Percentiles rank a stretch among this genome's conserved stretches.
Conservation (phyloP, 306 rosid species). For the Gastrolobium villosum region DNA sequence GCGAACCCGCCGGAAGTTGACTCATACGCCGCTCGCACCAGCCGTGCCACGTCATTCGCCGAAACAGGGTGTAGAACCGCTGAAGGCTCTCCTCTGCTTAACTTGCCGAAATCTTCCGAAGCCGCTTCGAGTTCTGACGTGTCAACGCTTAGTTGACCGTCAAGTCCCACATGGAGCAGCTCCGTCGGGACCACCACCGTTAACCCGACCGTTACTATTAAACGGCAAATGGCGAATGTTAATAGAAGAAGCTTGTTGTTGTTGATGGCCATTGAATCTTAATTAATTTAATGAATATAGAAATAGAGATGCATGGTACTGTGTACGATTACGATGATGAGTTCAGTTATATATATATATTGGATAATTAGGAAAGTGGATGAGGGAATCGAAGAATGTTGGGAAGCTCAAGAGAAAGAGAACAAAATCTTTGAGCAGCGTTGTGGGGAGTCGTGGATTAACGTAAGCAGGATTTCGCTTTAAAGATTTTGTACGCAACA, state of each 20-base stretch:
- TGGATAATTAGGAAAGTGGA: background rate
- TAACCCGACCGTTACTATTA: conserved; percentile 71
- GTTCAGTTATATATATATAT: too few relatives aligned
- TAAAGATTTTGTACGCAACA: conserved; percentile 75
- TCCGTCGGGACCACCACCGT: conserved; percentile 65
- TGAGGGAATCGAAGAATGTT: conserved; percentile 39
- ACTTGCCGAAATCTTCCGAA: conserved; percentile 76
- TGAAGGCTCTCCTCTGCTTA: conserved; percentile 53
- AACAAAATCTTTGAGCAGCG: conserved; percentile 68
- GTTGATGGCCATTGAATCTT: conserved; percentile 49
- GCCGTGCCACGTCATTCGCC: conserved; percentile 60
- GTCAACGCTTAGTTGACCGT: conserved; percentile 70
- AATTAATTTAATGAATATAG: background rate
- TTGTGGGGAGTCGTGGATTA: conserved; percentile 48
- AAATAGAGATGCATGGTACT: background rate
- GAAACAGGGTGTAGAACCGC: conserved; percentile 80
- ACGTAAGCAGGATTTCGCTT: conserved; percentile 77
- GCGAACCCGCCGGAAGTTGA: conserved; percentile 50
- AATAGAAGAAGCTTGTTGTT: conserved; percentile 68
- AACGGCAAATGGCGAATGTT: conserved; percentile 66
- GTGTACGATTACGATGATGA: background rate
- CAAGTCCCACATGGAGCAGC: conserved; percentile 66
- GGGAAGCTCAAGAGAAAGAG: conserved; percentile 46
- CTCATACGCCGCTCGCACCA: conserved; percentile 61
- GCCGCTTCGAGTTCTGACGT: conserved; percentile 60